Conservation (phyloP, 139 green algal species). For the Picochlorum sp. region DNA sequence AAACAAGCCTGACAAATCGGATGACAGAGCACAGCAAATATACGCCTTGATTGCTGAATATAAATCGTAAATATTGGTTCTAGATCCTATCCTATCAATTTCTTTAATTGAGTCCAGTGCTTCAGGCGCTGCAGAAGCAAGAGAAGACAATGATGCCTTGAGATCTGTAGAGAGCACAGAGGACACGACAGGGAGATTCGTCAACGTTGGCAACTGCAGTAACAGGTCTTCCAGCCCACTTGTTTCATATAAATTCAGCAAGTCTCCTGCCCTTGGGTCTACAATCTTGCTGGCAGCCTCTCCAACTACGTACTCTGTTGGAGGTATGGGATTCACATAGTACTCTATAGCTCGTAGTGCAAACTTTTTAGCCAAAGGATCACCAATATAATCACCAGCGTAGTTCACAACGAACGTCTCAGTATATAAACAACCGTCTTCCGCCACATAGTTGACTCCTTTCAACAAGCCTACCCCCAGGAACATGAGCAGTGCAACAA, state of each 20-base stretch:
- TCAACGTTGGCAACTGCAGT: too few relatives aligned
- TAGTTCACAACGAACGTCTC: constrained; percentile 14
- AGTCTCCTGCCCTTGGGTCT: background rate
- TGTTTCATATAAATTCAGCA: background rate
- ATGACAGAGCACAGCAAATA: constrained; percentile 16
- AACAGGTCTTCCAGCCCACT: too few relatives aligned
- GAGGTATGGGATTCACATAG: constrained; percentile 7
- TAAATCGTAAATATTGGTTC: background rate
- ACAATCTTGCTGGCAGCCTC: constrained; percentile 8
- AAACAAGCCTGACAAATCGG: constrained; percentile 1
- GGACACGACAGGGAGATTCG: too few relatives aligned
- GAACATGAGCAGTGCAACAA: constrained; percentile 23
- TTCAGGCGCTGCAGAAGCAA: too few relatives aligned
- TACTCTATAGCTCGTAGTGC: constrained; percentile 11
- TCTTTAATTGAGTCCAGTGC: too few relatives aligned
- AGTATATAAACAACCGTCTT: constrained; percentile 17
- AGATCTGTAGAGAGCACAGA: too few relatives aligned
- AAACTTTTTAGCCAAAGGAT: background rate
- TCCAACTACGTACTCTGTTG: background rate
- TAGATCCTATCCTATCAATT: too few relatives aligned
- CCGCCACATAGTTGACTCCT: constrained; percentile 1
- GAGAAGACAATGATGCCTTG: too few relatives aligned
- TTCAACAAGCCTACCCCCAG: constrained; percentile 27
- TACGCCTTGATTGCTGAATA: background rate
- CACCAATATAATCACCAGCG: background rate